Conservation (phyloP, 495 filamentous ascomycete genomes). For the Collariella sp. region DNA sequence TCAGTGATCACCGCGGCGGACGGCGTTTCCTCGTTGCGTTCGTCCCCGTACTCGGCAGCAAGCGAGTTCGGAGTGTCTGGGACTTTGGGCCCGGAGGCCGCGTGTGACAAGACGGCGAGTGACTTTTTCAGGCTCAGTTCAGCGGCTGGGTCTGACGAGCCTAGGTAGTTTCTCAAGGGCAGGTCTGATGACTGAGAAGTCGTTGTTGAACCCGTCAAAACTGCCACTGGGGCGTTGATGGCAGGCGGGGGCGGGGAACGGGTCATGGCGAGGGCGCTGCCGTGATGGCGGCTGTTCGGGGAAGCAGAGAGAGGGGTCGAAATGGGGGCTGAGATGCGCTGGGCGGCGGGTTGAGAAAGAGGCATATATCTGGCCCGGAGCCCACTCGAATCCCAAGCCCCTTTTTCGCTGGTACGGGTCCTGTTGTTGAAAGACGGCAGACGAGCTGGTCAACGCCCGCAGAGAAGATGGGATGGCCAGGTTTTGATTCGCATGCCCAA, state of each 20-base stretch:
- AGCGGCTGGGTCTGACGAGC: not conserved
- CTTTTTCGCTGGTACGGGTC: no score
- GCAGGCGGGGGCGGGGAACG: not conserved
- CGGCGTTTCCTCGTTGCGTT: not conserved
- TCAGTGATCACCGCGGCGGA: not conserved
- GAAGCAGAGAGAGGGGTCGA: no score
- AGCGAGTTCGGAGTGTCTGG: conserved; percentile 12
- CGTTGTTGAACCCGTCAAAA: not conserved
- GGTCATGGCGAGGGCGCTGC: not conserved
- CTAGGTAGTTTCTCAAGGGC: not conserved
- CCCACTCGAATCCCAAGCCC: no score
- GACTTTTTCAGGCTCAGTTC: not conserved
- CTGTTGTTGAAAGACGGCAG: no score
- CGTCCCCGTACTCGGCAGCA: conserved; percentile 9
- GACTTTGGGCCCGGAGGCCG: not conserved
- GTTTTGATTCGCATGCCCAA: no score
- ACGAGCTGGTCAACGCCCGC: no score
- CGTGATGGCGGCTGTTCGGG: no score
- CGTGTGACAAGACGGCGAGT: not conserved
- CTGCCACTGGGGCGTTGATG: not conserved
- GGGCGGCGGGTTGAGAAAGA: no score
- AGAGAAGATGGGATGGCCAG: no score
- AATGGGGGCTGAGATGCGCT: no score
- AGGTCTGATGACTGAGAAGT: not conserved
- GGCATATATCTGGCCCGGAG: no score